A percentile compares a stretch with the other conserved stretches of the same genome.
Evolutionary conservation across 495 filamentous ascomycete genomes (phyloP).

Genomic region (Neurospora africana): DNA sequence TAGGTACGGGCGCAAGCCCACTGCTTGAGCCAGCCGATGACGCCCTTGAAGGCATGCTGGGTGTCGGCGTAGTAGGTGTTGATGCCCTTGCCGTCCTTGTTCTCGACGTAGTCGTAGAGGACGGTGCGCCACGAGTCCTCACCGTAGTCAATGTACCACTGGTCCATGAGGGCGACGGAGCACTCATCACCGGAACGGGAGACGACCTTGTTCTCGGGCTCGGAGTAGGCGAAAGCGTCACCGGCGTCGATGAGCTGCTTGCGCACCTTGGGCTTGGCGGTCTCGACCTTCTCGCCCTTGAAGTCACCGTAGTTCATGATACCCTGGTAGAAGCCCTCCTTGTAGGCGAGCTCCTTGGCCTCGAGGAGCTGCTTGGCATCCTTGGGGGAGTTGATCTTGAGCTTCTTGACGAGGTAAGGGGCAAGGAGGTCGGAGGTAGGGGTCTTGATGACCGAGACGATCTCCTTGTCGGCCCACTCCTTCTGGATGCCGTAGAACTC

Average conservation of each 20-base stretch:
- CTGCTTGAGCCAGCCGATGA: conserved; percentile 81
- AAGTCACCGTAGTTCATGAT: conserved; percentile 84
- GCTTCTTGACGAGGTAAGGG: conserved; percentile 70
- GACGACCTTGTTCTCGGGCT: conserved; percentile 81
- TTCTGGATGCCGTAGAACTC: conserved; percentile 95
- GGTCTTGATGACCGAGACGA: conserved; percentile 80
- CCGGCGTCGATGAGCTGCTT: conserved; percentile 66
- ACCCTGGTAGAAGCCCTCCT: conserved; percentile 95
- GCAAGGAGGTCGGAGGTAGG: conserved; percentile 81
- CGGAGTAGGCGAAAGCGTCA: conserved; percentile 83
- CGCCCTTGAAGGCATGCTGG: conserved; percentile 72
- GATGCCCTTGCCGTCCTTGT: conserved; percentile 48
- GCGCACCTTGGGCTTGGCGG: conserved; percentile 77
- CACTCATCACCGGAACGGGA: conserved; percentile 72
- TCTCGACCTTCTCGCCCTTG: conserved; percentile 74
- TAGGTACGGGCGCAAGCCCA: conserved; percentile 93
- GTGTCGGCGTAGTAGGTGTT: conserved; percentile 73
- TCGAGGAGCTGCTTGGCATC: conserved; percentile 80
- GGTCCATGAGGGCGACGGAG: conserved; percentile 80
- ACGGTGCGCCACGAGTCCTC: conserved; percentile 65
- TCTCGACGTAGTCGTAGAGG: conserved; percentile 63
- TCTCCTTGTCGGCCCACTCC: conserved; percentile 88
- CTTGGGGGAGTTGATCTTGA: conserved; percentile 96
- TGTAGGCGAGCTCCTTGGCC: conserved; percentile 94
- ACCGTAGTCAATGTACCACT: conserved; percentile 96